Base-by-base conservation (phyloP, 2,329 filamentous ascomycete species). In the Colletotrichum eleusines region DNA sequence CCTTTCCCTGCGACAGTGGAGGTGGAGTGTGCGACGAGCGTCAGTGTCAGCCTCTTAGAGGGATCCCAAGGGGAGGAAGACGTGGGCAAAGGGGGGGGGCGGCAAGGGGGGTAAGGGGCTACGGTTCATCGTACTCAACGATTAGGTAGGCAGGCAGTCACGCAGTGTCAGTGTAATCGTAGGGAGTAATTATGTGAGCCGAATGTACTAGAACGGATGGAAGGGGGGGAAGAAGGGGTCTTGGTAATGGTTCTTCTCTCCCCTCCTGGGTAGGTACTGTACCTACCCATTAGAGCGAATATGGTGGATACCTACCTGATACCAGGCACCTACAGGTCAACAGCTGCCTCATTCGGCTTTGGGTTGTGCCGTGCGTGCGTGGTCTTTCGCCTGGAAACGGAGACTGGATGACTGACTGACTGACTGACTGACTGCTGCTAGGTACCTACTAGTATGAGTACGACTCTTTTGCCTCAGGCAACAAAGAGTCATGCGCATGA, bases 161-260 rank as follows among this genome's bases (percentile, higher is more conserved):
- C 31, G 31, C 7, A 33, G 31, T 7, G 31, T 3, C 12, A 40
- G 38, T 3, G 38, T 40, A 16, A n/a, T n/a, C 38, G 2, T 40
- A 40, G n/a, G 7, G 31, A 33, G 31, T 33, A 33, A 33, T 35
- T 8, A 35, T n/a, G 9, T 40, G 65, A 59, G 44, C 58, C 65
- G 66, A 66, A 69, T 38, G 38, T 61, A 48, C 63, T 70, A 55
- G 66, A 69, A 60, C 28, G 23, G n/a, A n/a, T n/a, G n/a, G n/a
- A n/a, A n/a, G n/a, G n/a, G n/a, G n/a, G n/a, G n/a, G n/a, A n/a
- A n/a, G n/a, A n/a, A n/a, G n/a, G n/a, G n/a, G n/a, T n/a, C n/a
- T n/a, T n/a, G n/a, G n/a, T n/a, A n/a, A n/a, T n/a, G n/a, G n/a
- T n/a, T n/a, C n/a, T n/a, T n/a, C n/a, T n/a, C n/a, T n/a, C n/a